phyloP scores from a whole-genome alignment of 441 rosid genomes.

The Pelargonium hybrid region DNA sequence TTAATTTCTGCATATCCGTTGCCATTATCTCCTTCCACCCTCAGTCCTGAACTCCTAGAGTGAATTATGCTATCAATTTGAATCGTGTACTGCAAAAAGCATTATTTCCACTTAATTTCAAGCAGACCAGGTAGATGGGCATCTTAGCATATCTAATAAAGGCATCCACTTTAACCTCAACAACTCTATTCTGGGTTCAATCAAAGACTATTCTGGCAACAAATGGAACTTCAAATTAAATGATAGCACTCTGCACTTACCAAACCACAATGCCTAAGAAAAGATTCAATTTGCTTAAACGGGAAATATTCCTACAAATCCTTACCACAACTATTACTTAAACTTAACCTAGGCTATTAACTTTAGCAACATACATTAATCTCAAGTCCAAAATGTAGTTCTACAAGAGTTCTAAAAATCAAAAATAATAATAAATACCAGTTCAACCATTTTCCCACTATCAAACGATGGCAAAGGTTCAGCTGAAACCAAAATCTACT shows the following conservation, averaged over 20 bases:
- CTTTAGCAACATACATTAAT: not conserved
- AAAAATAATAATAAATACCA: not conserved
- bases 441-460: not conserved
- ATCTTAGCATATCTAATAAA: constrained; percentile 14
- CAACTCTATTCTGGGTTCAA: constrained; percentile 16
- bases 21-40: constrained; percentile 38
- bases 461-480: not conserved
- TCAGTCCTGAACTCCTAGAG: constrained; percentile 14
- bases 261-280: constrained; percentile 1
- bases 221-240: constrained; percentile 20
- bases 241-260: constrained; percentile 2
- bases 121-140: constrained; percentile 14
- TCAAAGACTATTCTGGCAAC: constrained; percentile 22
- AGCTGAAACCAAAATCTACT: not conserved
- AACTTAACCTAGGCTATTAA: not conserved
- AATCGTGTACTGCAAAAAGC: constrained; percentile 15
- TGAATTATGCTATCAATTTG: constrained; percentile 20
- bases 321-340: not conserved
- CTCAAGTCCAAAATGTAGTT: not conserved
- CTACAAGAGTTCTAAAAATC: constrained; percentile 7
- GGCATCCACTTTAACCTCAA: constrained; percentile 14
- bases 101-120: constrained; percentile 20
- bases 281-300: not conserved
- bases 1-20: constrained; percentile 65
- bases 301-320: not conserved